Conservation (phyloP, 2,329 filamentous ascomycete genomes). For the Aspergillus aculeatus region DNA sequence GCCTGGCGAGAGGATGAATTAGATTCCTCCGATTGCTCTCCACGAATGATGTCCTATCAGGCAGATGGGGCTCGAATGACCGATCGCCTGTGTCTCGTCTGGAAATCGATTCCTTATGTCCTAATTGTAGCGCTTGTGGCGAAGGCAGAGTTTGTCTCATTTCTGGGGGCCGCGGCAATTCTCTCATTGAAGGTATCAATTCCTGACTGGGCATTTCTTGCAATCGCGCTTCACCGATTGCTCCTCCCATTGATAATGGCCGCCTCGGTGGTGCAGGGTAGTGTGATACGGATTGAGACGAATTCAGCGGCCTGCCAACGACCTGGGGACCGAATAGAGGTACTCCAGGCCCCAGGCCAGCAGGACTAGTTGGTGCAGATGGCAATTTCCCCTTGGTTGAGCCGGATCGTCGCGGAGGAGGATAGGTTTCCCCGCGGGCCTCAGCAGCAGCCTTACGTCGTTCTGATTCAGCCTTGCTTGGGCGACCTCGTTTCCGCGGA, state of each 20-base stretch:
- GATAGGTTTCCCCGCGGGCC: conserved; percentile 40
- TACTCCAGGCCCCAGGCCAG: conserved; percentile 20
- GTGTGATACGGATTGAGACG: conserved; percentile 20
- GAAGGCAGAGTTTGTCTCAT: conserved; percentile 31
- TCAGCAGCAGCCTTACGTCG: conserved; percentile 39
- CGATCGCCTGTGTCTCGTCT: conserved; percentile 27
- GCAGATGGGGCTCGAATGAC: conserved; percentile 20
- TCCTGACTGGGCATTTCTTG: conserved; percentile 23
- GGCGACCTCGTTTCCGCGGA: conserved; percentile 44
- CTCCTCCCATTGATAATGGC: conserved; percentile 16
- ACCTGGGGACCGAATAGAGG: conserved; percentile 22
- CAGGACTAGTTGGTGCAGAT: conserved; percentile 33
- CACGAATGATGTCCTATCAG: conserved; percentile 26
- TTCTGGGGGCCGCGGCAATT: conserved; percentile 29
- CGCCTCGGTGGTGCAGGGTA: conserved; percentile 22
- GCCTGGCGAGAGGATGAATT: conserved; percentile 24
- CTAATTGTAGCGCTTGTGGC: conserved; percentile 30
- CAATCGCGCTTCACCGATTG: conserved; percentile 17
- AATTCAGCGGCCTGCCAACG: conserved; percentile 15
- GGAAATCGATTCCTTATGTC: conserved; percentile 27
- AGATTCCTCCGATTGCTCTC: conserved; percentile 27
- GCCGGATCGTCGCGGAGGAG: conserved; percentile 31
- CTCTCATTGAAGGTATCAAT: conserved; percentile 24
- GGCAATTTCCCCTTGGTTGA: conserved; percentile 28
- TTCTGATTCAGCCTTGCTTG: conserved; percentile 43